phyloP scores from a whole-genome alignment of 768 basidiomycete species.

The Megacollybia marginata region DNA sequence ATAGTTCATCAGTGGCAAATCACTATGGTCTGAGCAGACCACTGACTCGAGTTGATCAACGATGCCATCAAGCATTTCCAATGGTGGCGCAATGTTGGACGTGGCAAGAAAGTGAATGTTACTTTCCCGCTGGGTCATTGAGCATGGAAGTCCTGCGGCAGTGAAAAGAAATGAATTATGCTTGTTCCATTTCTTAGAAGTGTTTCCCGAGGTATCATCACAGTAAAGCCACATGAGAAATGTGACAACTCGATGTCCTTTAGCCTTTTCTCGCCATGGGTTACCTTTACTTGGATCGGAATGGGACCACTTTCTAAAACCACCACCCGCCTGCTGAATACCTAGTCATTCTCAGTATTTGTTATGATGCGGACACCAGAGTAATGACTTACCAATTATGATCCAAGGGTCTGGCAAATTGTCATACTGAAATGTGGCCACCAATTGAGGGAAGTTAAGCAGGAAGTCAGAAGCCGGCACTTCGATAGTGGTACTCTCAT shows the following conservation, averaged over 20 bases:
- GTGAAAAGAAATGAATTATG: slow-evolving; percentile 30
- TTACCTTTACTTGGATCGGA: slow-evolving; percentile 14
- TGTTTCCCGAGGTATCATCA: slow-evolving; percentile 37
- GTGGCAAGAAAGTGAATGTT: slow-evolving; percentile 35
- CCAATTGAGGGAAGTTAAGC: slow-evolving; percentile 3
- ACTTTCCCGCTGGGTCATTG: slow-evolving; percentile 19
- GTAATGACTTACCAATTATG: too few relatives aligned
- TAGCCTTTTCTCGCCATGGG: slow-evolving; percentile 17
- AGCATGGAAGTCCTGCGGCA: slow-evolving; percentile 26
- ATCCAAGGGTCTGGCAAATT: neutral
- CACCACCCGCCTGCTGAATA: too few relatives aligned
- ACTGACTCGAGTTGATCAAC: slow-evolving; percentile 25
- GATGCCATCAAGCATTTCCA: slow-evolving; percentile 37
- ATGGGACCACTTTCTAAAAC: slow-evolving; percentile 7
- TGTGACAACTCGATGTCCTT: slow-evolving; percentile 21
- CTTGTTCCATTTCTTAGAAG: too few relatives aligned
- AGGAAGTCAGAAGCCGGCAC: slow-evolving; percentile 5
- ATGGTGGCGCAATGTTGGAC: slow-evolving; percentile 31
- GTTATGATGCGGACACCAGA: too few relatives aligned
- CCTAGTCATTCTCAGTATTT: too few relatives aligned
- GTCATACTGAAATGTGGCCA: neutral
- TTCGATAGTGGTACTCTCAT: slow-evolving; percentile 2
- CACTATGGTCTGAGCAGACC: neutral
- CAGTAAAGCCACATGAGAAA: slow-evolving; percentile 34
- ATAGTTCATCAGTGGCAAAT: neutral